A percentile compares a stretch with the other conserved stretches of the same genome.
Evolutionary conservation across 2,329 filamentous ascomycete species (phyloP).

Genomic region (Fusarium redolens): DNA sequence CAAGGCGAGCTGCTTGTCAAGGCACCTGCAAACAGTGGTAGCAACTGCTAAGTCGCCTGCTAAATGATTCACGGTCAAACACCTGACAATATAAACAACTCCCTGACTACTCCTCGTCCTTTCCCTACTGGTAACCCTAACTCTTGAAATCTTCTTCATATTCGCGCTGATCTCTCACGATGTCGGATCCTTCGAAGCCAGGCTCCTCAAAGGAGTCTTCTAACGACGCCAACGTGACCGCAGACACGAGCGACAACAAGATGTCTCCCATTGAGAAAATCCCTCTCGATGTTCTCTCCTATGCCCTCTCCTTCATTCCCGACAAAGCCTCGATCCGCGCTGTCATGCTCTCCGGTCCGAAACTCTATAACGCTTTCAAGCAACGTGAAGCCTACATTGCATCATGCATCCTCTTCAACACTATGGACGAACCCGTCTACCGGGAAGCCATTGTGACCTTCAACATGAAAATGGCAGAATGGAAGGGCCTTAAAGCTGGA

Average conservation of each 20-base stretch:
- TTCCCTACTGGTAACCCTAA: accelerated
- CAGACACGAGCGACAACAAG: too few species aligned
- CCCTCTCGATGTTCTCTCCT: conserved; percentile 4
- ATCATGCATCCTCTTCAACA: conserved; percentile 10
- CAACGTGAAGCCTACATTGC: background rate
- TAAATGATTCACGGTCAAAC: background rate
- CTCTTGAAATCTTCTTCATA: background rate
- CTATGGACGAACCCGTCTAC: conserved; percentile 19
- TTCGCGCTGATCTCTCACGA: background rate
- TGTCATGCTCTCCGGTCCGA: background rate
- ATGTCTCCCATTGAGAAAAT: background rate
- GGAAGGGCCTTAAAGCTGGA: conserved; percentile 2
- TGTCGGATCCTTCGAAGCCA: background rate
- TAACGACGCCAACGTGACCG: background rate
- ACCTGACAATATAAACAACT: background rate
- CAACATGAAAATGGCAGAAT: background rate
- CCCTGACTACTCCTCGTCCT: background rate
- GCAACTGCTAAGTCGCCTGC: background rate
- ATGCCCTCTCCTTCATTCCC: conserved; percentile 4
- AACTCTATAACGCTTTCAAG: conserved; percentile 6
- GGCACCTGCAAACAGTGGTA: background rate
- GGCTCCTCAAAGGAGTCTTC: background rate
- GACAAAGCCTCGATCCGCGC: background rate
- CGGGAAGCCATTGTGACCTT: background rate
- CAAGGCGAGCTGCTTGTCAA: background rate